Evolutionary conservation across 495 filamentous ascomycete species (phyloP), one percentile per base, ranked within the genome.

Genomic region (Aspergillus nidulans): DNA sequence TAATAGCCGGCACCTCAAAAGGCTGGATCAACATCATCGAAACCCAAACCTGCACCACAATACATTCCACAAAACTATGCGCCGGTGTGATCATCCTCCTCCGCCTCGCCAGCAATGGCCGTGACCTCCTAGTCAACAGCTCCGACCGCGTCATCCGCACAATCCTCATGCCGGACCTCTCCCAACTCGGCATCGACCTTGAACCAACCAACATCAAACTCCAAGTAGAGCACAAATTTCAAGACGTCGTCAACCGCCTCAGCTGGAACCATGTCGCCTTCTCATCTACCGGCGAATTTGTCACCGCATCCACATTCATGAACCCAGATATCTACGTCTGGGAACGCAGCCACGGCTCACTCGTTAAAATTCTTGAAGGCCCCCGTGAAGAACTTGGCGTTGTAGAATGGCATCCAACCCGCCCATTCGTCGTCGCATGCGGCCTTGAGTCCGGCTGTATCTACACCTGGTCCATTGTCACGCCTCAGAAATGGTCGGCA

Each of bases 311-410:
- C 21, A 96, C 94, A 1, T 95, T 87, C 68, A 96, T 96, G 77
- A 97, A 97, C 66, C 90, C 96, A 52, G 92, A 97, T 65, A 88
- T 99, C 56, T 97, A 97, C 70, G 90, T 99, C 42, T 99, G 94
- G 94, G 94, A 99, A 72, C 84, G 94, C 45, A 86, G 84, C 47
- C 86, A 91, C 64, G 94, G 92, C n/a, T 92, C 88, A 58, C 73
- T 99, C 18, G 91, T 95, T 44, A 92, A 95, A 69, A 97, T 99
- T 73, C 77, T 97, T 16, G 94, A 99, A 66, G 91, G 91, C 0
- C 89, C 92, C 8, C 91, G 91, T 55, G 94, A 99, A 69, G 94
- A 99, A 66, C 82, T 96, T 28, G 91, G 91, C 19, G 85, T 91
- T 6, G 89, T 97, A 1, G 94, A 98, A 77, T 99, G 94, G 94